These are phyloP conservation scores for Leccinum pellstonianum DNA, from an alignment of 768 basidiomycete species.

Conservation along the genomic window DNA sequence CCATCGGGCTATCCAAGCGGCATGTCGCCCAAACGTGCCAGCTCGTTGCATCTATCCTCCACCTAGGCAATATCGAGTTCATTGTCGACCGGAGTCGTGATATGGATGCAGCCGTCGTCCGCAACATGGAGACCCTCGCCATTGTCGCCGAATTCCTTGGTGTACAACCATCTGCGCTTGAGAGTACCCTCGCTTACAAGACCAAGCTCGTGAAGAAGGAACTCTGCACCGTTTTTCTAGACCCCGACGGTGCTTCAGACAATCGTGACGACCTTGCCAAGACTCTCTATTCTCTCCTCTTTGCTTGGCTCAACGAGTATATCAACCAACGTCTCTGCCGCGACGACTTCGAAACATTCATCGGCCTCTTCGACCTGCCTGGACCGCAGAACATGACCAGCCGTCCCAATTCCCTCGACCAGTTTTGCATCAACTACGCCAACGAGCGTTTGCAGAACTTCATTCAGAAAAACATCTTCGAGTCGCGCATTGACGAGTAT, in stretches of 20 bases:
- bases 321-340: constrained; percentile 94
- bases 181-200: constrained; percentile 83
- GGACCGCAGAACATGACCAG: constrained; percentile 89
- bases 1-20: constrained; percentile 89
- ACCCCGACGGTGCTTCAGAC: constrained; percentile 89
- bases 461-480: constrained; percentile 77
- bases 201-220: constrained; percentile 94
- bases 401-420: constrained; percentile 89
- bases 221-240: constrained; percentile 94
- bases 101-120: constrained; percentile 90
- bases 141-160: constrained; percentile 92
- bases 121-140: constrained; percentile 77
- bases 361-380: constrained; percentile 92
- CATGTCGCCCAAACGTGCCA: constrained; percentile 96
- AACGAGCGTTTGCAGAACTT: constrained; percentile 89
- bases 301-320: constrained; percentile 95
- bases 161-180: constrained; percentile 68
- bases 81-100: constrained; percentile 78
- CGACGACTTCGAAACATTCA: constrained; percentile 90
- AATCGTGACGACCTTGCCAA: constrained; percentile 95
- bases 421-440: constrained; percentile 95
- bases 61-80: constrained; percentile 96
- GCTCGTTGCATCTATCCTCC: constrained; percentile 91
- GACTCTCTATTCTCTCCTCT: constrained; percentile 90
- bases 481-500: constrained; percentile 81